Base-by-base conservation (phyloP, 129 eudicot species). In the Chrysanthemum makinoi region DNA sequence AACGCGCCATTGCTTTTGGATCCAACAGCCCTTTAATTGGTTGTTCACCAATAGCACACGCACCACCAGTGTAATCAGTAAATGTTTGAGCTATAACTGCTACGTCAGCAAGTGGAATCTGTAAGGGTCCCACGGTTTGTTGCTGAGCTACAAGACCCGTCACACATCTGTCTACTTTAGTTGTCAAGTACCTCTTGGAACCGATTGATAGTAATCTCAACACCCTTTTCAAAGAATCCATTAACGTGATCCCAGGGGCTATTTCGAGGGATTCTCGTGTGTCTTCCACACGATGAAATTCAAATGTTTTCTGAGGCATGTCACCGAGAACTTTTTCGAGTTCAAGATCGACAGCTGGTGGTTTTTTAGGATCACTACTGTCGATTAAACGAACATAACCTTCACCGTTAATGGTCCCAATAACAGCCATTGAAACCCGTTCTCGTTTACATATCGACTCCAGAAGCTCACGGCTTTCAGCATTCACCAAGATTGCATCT, bases 81-180 rank as follows among this genome's bases (percentile, higher is more conserved):
- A 84, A 90, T 4, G 86, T 86, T 66, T 95, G 99, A n/a, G 94
- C 96, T 20, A 90, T 90, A 61, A 95, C 97, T 10, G 97, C 99
- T 63, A 95, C 97, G 54, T 95, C 96, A 58, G 99, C 80, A 39
- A 95, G 96, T 15, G 99, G 73, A 17, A 94, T 75, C 79, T 90
- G 99, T 46, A 95, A 72, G 16, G 97, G 97, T 10, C 99, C 99
- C 62, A 94, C 97, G 22, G 99, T 90, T 81, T 90, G 96, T 75
- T 95, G 99, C 76, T 90, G 96, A 0, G 97, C 97, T 54, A 95
- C 99, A 18, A 95, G 97, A 26, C 97, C 99, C 3, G 97, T 90
- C 28, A 95, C 99, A 43, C 99, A 95, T 75, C 99, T 64, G 61
- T 95, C 99, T 8, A 95, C 99, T 76, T 95, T 90, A 0, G 94